Base-by-base conservation (phyloP, 2,329 filamentous ascomycete genomes). In the Diaporthe amygdali region DNA sequence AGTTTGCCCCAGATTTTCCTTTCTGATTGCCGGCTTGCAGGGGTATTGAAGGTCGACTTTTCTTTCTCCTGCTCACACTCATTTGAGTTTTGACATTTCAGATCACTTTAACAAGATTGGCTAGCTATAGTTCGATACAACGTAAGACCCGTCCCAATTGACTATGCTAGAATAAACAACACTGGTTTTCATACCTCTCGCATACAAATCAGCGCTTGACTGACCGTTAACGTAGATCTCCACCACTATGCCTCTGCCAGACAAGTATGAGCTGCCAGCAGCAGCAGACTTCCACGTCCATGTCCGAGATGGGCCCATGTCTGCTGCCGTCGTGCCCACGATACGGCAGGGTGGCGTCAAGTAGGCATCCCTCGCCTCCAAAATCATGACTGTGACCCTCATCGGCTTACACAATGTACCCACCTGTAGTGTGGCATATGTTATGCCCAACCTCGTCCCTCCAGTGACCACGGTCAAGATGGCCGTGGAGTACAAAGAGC, bases 241-340 rank as follows among this genome's bases (percentile, higher is more conserved):
- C 59, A 49, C 37, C 44, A 14, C 2, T 44, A 81, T 81, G 79
- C 72, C 76, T 68, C 76, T 81, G 54, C 74, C 77, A 66, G 76
- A 80, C 71, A 77, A 73, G 41, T 77, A 79, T 52, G 86, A 90
- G 82, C 85, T 93, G 76, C 89, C 90, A 63, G 86, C 91, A 27
- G 84, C 90, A 73, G 91, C 91, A 66, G 91, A 93, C 80, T 89
- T 92, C 82, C 90, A 92, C 76, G 92, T 94, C 76, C 92, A 94
- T 80, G 84, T 94, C 75, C 89, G 92, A 37, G 89, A 94, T 79
- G 92, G 88, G 25, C 84, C 87, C 71, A 88, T 91, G 85, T 90
- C 92, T 87, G 84, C 90, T 71, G 77, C 86, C 41, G 87, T 88
- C 27, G 83, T 82, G 54, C 86, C 86, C 46, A 84, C 84, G 22